Evolutionary conservation across 805 yeast species (phyloP), one percentile per base, ranked within the genome.

Genomic region (Suhomyces prunicola): DNA sequence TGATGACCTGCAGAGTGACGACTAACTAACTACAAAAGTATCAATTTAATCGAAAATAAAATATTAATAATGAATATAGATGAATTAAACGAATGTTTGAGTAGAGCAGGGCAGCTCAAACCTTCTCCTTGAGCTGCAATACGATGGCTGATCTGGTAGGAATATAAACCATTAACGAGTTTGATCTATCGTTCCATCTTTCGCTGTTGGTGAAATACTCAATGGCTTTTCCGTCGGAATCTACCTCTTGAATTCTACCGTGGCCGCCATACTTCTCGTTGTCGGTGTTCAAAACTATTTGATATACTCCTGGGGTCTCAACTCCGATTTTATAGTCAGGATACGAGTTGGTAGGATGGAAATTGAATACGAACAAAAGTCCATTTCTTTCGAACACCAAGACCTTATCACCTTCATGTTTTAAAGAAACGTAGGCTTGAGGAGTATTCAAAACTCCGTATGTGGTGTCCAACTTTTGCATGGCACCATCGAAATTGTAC

Each of bases 281-380:
- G 64, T 93, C 99, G 2, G 92, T 77, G 64, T 88, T 87, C 62
- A 94, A 74, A 27, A 89, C 85, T 48, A 92, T 77, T 58, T 77
- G 79, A 68, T 93, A 93, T 48, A 74, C 75, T 6, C 98, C 99
- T 0, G 93, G 77, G 10, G 62, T 72, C 26, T 93, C 91, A 19
- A 90, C 89, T n/a, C 99, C 98, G 47, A 93, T 78, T 65, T 96
- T 83, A 73, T 92, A 93, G 70, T 90, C 97, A 1, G 89, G 76
- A 69, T 77, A 93, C 2, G 96, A 88, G 52, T 89, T 74, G 0
- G 87, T 80, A 31, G 96, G 96, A 70, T 93, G 90, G 79, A 94
- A 90, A 70, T 94, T 93, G 78, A 92, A 91, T 29, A 92, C 77
- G 63, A 93, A 94, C 48, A 94, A 64, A 31, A 90, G 78, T 0